phyloP scores from a whole-genome alignment of 1,139 yeast genomes.

The Zygoascus meyerae region DNA sequence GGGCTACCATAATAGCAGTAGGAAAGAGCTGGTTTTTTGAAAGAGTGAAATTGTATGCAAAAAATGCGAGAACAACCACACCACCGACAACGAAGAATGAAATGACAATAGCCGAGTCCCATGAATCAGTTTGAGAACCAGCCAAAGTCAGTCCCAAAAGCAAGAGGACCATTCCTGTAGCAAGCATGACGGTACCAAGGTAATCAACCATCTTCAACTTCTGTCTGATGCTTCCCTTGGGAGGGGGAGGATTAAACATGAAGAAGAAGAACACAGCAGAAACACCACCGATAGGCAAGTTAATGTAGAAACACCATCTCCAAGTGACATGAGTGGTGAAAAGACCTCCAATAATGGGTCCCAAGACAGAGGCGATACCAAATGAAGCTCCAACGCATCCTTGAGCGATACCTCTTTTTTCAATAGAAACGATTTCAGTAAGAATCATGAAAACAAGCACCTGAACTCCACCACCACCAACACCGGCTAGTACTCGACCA shows the following conservation, averaged over 20 bases:
- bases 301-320: constrained; percentile 78
- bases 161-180: constrained; percentile 41
- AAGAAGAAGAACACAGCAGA: constrained; percentile 43
- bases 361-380: constrained; percentile 52
- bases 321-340: constrained; percentile 56
- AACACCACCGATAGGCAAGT: constrained; percentile 61
- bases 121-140: constrained; percentile 38
- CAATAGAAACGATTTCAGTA: constrained; percentile 56
- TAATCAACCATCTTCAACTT: constrained; percentile 46
- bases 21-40: constrained; percentile 47
- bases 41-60: constrained; percentile 44
- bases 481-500: constrained; percentile 65
- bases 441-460: constrained; percentile 53
- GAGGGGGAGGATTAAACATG: constrained; percentile 50
- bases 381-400: constrained; percentile 44
- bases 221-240: constrained; percentile 38
- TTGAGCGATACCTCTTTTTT: constrained; percentile 50
- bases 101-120: constrained; percentile 55
- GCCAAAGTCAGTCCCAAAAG: constrained; percentile 52
- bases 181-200: constrained; percentile 41
- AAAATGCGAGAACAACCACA: constrained; percentile 36
- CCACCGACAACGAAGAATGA: constrained; percentile 54
- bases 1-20: constrained; percentile 33
- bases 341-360: constrained; percentile 68
- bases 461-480: constrained; percentile 69